phyloP scores from a whole-genome alignment of 2,329 filamentous ascomycete genomes.

The Aspergillus eucalypticola region DNA sequence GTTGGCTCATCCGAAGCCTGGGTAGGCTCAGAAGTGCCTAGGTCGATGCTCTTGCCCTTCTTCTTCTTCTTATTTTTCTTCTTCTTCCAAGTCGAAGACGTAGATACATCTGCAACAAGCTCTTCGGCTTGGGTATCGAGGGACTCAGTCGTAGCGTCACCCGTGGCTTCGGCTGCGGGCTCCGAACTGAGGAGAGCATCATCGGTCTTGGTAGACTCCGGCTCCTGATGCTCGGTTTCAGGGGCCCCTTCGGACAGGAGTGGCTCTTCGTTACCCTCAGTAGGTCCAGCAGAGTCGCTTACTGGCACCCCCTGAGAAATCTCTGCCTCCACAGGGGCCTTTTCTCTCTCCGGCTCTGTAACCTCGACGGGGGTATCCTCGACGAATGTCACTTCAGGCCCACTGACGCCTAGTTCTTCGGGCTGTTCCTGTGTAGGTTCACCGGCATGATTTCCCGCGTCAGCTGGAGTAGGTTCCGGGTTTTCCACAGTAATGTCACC shows the following conservation, averaged over 20 bases:
- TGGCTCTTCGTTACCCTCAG: not conserved
- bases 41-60: conserved; percentile 26
- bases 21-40: conserved; percentile 18
- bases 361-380: not conserved
- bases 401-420: conserved; percentile 11
- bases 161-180: conserved; percentile 8
- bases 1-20: not conserved
- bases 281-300: not conserved
- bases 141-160: not conserved
- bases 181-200: not conserved
- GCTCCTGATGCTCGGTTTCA: not conserved
- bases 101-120: conserved; percentile 17
- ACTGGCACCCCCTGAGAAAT: not conserved
- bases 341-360: not conserved
- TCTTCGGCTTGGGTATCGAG: conserved; percentile 9
- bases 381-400: not conserved
- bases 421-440: conserved; percentile 8
- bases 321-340: not conserved
- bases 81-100: conserved; percentile 26
- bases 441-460: not conserved
- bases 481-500: not conserved
- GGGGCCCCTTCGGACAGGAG: not conserved
- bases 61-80: conserved; percentile 43
- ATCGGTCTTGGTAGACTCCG: not conserved
- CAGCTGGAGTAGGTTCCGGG: conserved; percentile 10